Evolutionary conservation across 257 asterid genomes (phyloP), one percentile per base, ranked within the genome.

Genomic region (Petunia secreta): DNA sequence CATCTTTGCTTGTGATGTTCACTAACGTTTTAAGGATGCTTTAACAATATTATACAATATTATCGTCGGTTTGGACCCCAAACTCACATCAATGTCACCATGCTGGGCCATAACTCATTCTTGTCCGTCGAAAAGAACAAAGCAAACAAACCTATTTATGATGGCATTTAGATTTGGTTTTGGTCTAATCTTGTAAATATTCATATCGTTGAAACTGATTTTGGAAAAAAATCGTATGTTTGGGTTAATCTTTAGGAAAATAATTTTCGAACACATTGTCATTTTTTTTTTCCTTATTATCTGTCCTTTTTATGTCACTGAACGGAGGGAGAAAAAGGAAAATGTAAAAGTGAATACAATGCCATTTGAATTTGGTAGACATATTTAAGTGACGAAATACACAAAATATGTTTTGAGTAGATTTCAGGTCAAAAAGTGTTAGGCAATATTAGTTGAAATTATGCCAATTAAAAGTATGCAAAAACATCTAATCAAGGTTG

Each of bases 21-120:
- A 71, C 34, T 48, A 6, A 0, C 44, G n/a, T 48, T 71, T 71
- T 69, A 10, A 10, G 6, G 60, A 71, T 6, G 13, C 9, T 69
- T 44, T 36, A 46, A 8, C 5, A 2, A 67, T 67, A 3, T 55
- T 43, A 15, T 4, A 69, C 59, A 38, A 69, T 44, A 50, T 48
- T 71, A 71, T 34, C 5, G 11, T 71, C 39, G 4, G 9, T 71
- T 71, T 48, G 77, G 77, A 71, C 77, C 77, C 6, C 34, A 10
- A 10, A 48, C 60, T 34, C 50, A 71, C 77, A 71, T 48, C 77
- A 71, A 16, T 10, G 77, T 71, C 77, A 48, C 77, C 34, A 71
- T 4, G 43, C 34, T 71, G 77, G 77, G 77, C 44, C 44, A 48
- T 25, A 48, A 71, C 77, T 71, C 60, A 71, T 50, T 44, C 34